Evolutionary conservation across 495 filamentous ascomycete genomes (phyloP).

Genomic region (Cercophora samala): DNA sequence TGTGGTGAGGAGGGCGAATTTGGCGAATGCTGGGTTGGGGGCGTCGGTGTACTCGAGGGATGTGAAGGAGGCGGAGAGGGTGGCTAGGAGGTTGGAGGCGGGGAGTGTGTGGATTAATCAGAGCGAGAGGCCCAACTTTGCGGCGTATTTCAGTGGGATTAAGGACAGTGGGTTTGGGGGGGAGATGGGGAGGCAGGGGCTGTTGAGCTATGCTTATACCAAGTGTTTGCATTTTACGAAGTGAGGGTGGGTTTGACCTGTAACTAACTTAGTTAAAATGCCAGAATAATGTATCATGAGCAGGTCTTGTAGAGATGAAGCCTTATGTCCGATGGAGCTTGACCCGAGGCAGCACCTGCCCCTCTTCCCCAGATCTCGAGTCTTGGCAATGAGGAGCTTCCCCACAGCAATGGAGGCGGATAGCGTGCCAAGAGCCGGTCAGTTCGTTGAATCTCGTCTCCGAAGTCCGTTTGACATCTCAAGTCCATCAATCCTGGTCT

Average conservation of each 20-base stretch:
- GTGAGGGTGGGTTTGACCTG: neutral
- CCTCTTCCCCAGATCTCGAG: neutral
- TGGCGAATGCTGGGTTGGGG: slow-evolving; percentile 54
- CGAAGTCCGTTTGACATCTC: neutral
- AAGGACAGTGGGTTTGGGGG: slow-evolving; percentile 66
- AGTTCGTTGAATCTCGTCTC: neutral
- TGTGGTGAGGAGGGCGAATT: slow-evolving; percentile 55
- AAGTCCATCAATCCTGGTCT: neutral
- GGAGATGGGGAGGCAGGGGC: slow-evolving; percentile 58
- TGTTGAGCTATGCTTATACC: slow-evolving; percentile 59
- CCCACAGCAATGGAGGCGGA: neutral
- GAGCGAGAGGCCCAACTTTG: slow-evolving; percentile 47
- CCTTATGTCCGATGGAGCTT: neutral
- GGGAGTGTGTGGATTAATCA: slow-evolving; percentile 60
- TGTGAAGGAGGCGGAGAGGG: slow-evolving; percentile 44
- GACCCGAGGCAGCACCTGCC: neutral
- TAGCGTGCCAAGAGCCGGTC: neutral
- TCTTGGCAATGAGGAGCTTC: neutral
- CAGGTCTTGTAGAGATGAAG: no score
- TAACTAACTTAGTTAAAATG: no score
- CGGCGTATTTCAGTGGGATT: slow-evolving; percentile 59
- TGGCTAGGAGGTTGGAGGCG: slow-evolving; percentile 51
- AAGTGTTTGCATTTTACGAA: slow-evolving; percentile 36
- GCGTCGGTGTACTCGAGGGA: slow-evolving; percentile 57
- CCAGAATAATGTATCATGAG: no score